A percentile compares a stretch with the other conserved stretches of the same genome.
Evolutionary conservation across 192 early-diverging fungal genomes (phyloP).

Genomic region (Linnemannia schmuckeri): DNA sequence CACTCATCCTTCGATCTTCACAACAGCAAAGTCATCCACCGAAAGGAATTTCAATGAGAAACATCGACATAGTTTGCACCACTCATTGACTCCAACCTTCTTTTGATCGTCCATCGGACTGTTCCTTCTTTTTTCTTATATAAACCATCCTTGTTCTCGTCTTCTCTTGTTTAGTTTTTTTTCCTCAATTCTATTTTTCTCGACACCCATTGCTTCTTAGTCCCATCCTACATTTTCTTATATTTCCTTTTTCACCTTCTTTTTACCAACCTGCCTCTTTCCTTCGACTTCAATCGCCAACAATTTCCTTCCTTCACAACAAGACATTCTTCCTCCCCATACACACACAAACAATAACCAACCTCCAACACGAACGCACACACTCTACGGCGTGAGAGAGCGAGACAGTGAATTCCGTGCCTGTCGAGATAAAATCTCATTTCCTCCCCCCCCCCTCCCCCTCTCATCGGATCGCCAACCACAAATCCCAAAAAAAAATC

Average conservation of each 20-base stretch:
- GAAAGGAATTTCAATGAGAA: background rate
- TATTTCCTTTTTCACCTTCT: background rate
- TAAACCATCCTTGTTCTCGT: background rate
- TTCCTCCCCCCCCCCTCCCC: background rate
- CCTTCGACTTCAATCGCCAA: background rate
- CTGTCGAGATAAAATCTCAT: background rate
- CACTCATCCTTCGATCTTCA: too few relatives aligned
- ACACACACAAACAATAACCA: background rate
- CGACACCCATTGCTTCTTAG: background rate
- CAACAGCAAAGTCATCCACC: background rate
- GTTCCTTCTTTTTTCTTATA: background rate
- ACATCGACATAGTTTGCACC: background rate
- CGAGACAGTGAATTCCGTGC: constrained; percentile 2
- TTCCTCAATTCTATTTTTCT: background rate
- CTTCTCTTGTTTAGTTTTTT: too few relatives aligned
- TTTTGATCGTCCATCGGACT: background rate
- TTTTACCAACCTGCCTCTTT: background rate
- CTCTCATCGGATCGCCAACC: background rate
- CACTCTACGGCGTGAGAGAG: background rate
- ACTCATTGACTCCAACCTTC: background rate
- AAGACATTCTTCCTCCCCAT: background rate
- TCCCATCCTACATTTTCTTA: background rate
- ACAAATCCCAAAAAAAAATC: background rate
- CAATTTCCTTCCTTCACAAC: background rate
- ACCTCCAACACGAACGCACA: background rate